Percentiles rank a stretch among this genome's conserved stretches.
Conservation (phyloP, 2,329 filamentous ascomycete genomes). For the Dactylellina drechsleri region DNA sequence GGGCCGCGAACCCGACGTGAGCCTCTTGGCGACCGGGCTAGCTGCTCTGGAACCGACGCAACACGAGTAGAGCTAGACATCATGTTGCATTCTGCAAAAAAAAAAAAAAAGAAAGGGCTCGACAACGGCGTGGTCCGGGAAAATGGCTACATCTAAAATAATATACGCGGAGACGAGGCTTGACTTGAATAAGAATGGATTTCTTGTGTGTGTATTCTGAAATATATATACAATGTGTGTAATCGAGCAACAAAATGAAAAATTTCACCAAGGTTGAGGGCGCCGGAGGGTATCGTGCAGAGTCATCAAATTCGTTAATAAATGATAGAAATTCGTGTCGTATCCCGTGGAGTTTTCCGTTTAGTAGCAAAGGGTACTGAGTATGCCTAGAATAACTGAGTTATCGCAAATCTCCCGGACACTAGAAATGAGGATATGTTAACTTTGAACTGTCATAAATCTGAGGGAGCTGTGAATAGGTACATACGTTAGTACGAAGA, state of each 20-base stretch:
- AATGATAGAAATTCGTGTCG: not conserved
- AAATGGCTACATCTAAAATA: not conserved
- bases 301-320: not conserved
- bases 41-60: not conserved
- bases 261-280: not conserved
- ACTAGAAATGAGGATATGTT: not conserved
- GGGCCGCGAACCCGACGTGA: not conserved
- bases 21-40: not conserved
- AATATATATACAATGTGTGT: slow-evolving; percentile 4
- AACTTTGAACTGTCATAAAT: not conserved
- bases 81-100: not conserved
- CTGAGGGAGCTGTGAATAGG: too few species aligned
- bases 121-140: not conserved
- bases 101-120: too few species aligned
- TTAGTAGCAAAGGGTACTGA: slow-evolving; percentile 5
- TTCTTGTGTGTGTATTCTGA: not conserved
- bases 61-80: not conserved
- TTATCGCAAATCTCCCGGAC: slow-evolving; percentile 31
- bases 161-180: not conserved
- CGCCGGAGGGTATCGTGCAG: slow-evolving; percentile 1
- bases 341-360: not conserved
- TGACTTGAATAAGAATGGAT: not conserved
- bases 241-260: not conserved
- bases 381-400: slow-evolving; percentile 9
- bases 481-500: slow-evolving; percentile 37